Conservation (phyloP, 2,329 filamentous ascomycete species). For the Claviceps spartinae region DNA sequence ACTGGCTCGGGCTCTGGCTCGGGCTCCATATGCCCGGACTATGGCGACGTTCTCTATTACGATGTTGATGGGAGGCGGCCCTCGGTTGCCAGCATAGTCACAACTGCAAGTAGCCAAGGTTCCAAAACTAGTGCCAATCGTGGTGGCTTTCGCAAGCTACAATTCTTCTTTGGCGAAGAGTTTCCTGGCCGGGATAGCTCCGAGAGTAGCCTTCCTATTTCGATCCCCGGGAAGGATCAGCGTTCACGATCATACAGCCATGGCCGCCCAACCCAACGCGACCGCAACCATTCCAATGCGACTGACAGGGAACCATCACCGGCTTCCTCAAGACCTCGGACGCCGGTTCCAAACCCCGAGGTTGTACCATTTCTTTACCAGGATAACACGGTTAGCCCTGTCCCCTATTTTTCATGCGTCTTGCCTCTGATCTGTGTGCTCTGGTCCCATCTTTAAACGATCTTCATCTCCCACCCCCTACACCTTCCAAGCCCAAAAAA, state of each 20-base stretch:
- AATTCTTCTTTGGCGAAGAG: constrained; percentile 88
- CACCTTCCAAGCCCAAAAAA: not conserved
- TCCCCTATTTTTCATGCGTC: constrained; percentile 4
- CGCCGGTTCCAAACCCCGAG: constrained; percentile 78
- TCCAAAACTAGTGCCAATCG: constrained; percentile 61
- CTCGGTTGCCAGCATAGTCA: constrained; percentile 69
- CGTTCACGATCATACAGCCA: constrained; percentile 51
- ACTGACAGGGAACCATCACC: constrained; percentile 66
- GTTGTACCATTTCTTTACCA: constrained; percentile 97
- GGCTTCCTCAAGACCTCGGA: constrained; percentile 61
- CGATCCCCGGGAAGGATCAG: constrained; percentile 39
- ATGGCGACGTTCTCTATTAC: constrained; percentile 45
- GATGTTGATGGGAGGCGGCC: constrained; percentile 61
- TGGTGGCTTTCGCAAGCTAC: constrained; percentile 67
- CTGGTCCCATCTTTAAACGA: not conserved
- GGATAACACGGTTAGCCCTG: constrained; percentile 50
- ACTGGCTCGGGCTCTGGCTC: constrained; percentile 6
- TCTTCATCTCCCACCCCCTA: not conserved
- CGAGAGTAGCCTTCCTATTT: constrained; percentile 49
- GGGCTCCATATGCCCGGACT: constrained; percentile 32
- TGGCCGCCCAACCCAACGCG: constrained; percentile 43
- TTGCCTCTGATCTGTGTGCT: not conserved
- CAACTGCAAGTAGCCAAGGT: constrained; percentile 70
- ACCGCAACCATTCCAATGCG: constrained; percentile 69
- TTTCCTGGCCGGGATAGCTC: constrained; percentile 62